phyloP scores from a whole-genome alignment of 306 rosid species.

The Sindora glabra region DNA sequence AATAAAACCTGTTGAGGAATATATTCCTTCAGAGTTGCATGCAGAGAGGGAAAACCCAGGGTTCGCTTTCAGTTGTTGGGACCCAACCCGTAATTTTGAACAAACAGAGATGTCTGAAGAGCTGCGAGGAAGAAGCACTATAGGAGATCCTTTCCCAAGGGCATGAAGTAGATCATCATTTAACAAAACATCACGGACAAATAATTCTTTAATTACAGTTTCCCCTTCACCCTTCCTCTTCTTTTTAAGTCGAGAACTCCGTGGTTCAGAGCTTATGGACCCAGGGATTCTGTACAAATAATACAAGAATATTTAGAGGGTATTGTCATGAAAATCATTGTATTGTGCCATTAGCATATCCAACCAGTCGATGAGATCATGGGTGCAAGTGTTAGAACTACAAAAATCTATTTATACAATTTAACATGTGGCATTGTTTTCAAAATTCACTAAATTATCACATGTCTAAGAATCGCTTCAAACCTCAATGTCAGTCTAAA shows the following conservation, averaged over 20 bases:
- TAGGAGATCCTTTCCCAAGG: slow-evolving; percentile 65
- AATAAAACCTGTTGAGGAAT: slow-evolving; percentile 49
- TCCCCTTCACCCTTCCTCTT: slow-evolving; percentile 94
- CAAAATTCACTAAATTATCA: not conserved
- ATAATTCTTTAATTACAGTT: slow-evolving; percentile 73
- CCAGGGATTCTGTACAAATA: slow-evolving; percentile 52
- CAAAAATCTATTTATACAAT: no score
- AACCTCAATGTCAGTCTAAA: not conserved
- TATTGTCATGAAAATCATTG: slow-evolving; percentile 7
- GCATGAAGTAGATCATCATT: slow-evolving; percentile 74
- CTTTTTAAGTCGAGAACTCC: slow-evolving; percentile 92
- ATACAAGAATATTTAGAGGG: slow-evolving; percentile 19
- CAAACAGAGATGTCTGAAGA: slow-evolving; percentile 68
- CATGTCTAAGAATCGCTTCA: not conserved
- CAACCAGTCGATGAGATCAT: not conserved
- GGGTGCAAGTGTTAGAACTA: not conserved
- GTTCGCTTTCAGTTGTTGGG: slow-evolving; percentile 41
- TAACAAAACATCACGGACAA: slow-evolving; percentile 62
- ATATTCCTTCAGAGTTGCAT: slow-evolving; percentile 43
- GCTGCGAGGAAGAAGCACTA: slow-evolving; percentile 85
- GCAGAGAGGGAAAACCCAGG: slow-evolving; percentile 36
- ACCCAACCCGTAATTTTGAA: slow-evolving; percentile 76
- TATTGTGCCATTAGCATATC: slow-evolving; percentile 16
- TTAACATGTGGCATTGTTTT: no score
- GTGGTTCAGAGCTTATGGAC: slow-evolving; percentile 54